Conservation (phyloP, 2,329 filamentous ascomycete species). For the Nemania sp. region DNA sequence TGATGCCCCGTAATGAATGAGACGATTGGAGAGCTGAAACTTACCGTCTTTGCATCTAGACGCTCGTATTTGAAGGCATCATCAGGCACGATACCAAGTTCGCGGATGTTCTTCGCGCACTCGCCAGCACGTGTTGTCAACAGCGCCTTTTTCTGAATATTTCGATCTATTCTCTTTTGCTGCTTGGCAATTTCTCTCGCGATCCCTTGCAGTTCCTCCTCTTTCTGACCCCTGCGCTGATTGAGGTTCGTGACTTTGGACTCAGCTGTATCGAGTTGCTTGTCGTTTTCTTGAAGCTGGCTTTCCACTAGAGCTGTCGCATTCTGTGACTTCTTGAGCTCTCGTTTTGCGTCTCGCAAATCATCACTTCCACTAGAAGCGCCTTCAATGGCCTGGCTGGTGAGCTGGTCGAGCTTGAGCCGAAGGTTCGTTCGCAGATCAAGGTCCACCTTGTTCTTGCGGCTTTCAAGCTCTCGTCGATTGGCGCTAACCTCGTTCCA, state of each 20-base stretch:
- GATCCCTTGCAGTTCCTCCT: slow-evolving; percentile 74
- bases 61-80: slow-evolving; percentile 92
- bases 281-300: slow-evolving; percentile 75
- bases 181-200: slow-evolving; percentile 79
- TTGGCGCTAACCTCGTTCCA: slow-evolving; percentile 74
- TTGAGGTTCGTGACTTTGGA: slow-evolving; percentile 42
- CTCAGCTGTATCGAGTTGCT: slow-evolving; percentile 63
- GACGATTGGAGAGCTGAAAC: slow-evolving; percentile 34
- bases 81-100: slow-evolving; percentile 89
- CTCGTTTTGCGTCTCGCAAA: slow-evolving; percentile 76
- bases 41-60: slow-evolving; percentile 75
- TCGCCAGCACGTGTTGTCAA: slow-evolving; percentile 77
- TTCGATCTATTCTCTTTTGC: slow-evolving; percentile 90
- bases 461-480: slow-evolving; percentile 75
- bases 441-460: slow-evolving; percentile 82
- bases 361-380: slow-evolving; percentile 64
- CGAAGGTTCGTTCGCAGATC: slow-evolving; percentile 88
- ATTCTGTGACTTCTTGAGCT: slow-evolving; percentile 77
- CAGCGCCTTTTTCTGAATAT: slow-evolving; percentile 82
- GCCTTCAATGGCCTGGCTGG: slow-evolving; percentile 72
- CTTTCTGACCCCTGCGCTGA: slow-evolving; percentile 61
- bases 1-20: not conserved
- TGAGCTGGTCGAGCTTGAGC: slow-evolving; percentile 84
- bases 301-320: slow-evolving; percentile 66
- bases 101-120: slow-evolving; percentile 84